phyloP scores from a whole-genome alignment of 805 yeast species.

The Candida maltosa region DNA sequence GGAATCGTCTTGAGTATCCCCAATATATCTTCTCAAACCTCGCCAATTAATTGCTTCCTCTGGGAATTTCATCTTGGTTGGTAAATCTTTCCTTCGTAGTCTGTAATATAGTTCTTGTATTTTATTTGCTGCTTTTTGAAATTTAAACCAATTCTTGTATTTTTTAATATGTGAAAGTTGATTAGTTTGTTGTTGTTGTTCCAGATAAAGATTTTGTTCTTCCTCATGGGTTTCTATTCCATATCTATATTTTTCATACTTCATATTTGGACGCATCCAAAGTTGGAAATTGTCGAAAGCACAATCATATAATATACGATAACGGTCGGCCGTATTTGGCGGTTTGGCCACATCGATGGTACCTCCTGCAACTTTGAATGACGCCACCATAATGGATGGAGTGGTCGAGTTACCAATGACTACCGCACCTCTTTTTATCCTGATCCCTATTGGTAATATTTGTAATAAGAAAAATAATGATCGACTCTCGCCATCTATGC shows the following conservation, averaged over 20 bases:
- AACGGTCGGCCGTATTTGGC: constrained; percentile 51
- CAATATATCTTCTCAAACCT: constrained; percentile 72
- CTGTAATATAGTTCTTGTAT: constrained; percentile 7
- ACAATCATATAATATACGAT: constrained; percentile 43
- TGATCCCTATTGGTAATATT: constrained; percentile 61
- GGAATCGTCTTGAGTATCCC: constrained; percentile 26
- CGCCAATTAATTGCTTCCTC: constrained; percentile 47
- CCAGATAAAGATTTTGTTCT: constrained; percentile 3
- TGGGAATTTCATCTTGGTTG: neutral
- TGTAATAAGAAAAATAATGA: constrained; percentile 19
- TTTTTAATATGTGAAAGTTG: constrained; percentile 11
- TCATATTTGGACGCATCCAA: constrained; percentile 66
- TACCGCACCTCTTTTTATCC: constrained; percentile 63
- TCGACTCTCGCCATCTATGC: neutral
- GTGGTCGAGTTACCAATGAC: constrained; percentile 80
- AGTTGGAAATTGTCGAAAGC: constrained; percentile 52
- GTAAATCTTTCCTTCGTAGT: constrained; percentile 2
- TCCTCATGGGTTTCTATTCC: constrained; percentile 1
- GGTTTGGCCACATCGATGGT: constrained; percentile 52
- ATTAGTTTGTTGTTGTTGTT: neutral
- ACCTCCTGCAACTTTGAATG: constrained; percentile 55
- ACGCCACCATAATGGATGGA: constrained; percentile 64
- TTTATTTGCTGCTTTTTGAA: constrained; percentile 13
- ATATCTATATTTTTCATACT: constrained; percentile 37
- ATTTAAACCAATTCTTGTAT: constrained; percentile 21